phyloP scores from a whole-genome alignment of 768 basidiomycete species.

The Lactifluus piperatus region DNA sequence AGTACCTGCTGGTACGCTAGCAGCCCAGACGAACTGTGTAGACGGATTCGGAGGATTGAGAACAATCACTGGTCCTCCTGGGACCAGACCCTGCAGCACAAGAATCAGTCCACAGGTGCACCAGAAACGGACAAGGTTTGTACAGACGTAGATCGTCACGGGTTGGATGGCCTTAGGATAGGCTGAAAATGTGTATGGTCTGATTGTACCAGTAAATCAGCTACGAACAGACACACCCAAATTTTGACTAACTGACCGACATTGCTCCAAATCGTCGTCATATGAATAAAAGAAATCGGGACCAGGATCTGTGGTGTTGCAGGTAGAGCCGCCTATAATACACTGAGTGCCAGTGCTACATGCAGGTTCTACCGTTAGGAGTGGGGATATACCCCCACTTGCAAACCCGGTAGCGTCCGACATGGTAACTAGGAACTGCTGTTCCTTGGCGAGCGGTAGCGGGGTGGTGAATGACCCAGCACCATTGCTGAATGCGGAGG shows the following conservation, averaged over 20 bases:
- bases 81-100: slow-evolving; percentile 46
- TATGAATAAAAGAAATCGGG: slow-evolving; percentile 40
- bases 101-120: slow-evolving; percentile 5
- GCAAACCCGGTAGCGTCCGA: slow-evolving; percentile 65
- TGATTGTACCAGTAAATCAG: neutral
- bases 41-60: slow-evolving; percentile 36
- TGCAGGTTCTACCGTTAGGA: slow-evolving; percentile 43
- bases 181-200: slow-evolving; percentile 22
- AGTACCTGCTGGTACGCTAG: slow-evolving; percentile 50
- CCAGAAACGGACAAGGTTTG: neutral
- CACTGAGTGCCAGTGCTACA: too few species aligned
- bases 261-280: slow-evolving; percentile 49
- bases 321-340: slow-evolving; percentile 32
- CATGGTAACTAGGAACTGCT: slow-evolving; percentile 50
- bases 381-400: slow-evolving; percentile 47
- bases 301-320: slow-evolving; percentile 42
- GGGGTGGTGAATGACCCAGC: slow-evolving; percentile 42
- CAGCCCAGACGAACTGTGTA: slow-evolving; percentile 43
- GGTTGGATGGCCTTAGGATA: slow-evolving; percentile 43
- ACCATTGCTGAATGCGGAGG: slow-evolving; percentile 44
- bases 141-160: slow-evolving; percentile 43
- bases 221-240: neutral
- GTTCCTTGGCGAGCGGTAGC: slow-evolving; percentile 34
- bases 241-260: slow-evolving; percentile 37
- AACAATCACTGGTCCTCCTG: slow-evolving; percentile 46